Conservation (phyloP, 768 basidiomycete species). For the Favolaschia claudopus region DNA sequence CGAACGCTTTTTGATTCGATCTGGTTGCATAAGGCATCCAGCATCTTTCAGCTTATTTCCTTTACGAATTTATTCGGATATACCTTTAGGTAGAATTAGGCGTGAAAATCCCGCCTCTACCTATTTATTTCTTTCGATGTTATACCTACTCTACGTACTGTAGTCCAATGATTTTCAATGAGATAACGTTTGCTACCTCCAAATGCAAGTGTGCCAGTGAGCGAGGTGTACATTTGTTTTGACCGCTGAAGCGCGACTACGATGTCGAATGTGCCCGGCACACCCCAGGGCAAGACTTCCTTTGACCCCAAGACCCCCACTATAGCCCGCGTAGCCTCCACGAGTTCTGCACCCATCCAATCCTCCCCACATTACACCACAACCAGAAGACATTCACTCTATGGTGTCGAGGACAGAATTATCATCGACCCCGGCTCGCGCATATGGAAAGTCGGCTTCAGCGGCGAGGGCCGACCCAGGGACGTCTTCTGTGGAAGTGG, state of each 20-base stretch:
- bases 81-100: too few species aligned
- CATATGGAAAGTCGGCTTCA: slow-evolving; percentile 98
- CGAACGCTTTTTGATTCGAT: background rate
- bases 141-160: too few species aligned
- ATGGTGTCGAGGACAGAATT: slow-evolving; percentile 95
- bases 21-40: background rate
- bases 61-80: background rate
- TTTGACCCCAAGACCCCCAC: slow-evolving; percentile 62
- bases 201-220: too few species aligned
- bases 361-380: slow-evolving; percentile 86
- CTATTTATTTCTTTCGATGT: too few species aligned
- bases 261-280: slow-evolving; percentile 49
- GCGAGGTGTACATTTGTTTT: too few species aligned
- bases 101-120: too few species aligned
- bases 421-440: slow-evolving; percentile 94
- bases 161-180: too few species aligned
- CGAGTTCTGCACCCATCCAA: slow-evolving; percentile 62
- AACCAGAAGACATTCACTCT: slow-evolving; percentile 89
- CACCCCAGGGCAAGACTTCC: slow-evolving; percentile 48
- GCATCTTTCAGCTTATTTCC: too few species aligned
- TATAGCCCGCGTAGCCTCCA: slow-evolving; percentile 55
- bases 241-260: too few species aligned
- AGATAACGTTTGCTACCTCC: too few species aligned
- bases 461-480: slow-evolving; percentile 91
- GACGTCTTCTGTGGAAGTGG: slow-evolving; percentile 78